A percentile compares a stretch with the other conserved stretches of the same genome.
Evolutionary conservation across 805 yeast species (phyloP).

Genomic region (Hanseniaspora taiwanica): DNA sequence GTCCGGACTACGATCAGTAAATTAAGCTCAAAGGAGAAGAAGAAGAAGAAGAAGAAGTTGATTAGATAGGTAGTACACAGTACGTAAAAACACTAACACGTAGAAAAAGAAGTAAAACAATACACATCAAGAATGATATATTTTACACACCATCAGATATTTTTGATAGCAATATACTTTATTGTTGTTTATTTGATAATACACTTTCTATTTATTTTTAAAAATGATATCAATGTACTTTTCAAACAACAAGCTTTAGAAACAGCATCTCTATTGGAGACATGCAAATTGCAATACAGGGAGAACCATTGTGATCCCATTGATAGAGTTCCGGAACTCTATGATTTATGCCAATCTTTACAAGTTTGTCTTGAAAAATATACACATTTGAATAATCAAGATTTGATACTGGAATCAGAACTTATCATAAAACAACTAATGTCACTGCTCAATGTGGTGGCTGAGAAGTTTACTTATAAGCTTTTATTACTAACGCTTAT

Average conservation of each 20-base stretch:
- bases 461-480: not conserved
- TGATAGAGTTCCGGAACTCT: conserved; percentile 61
- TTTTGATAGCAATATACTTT: conserved; percentile 7
- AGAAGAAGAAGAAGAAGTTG: too few relatives aligned
- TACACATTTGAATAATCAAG: conserved; percentile 25
- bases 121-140: not conserved
- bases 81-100: too few relatives aligned
- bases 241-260: conserved; percentile 50
- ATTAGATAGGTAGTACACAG: too few relatives aligned
- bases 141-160: not conserved
- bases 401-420: not conserved
- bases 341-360: conserved; percentile 58
- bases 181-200: conserved; percentile 38
- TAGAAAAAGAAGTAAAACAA: too few relatives aligned
- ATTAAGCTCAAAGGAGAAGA: too few relatives aligned
- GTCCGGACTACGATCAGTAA: too few relatives aligned
- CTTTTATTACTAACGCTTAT: not conserved
- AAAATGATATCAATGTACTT: conserved; percentile 58
- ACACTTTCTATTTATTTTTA: conserved; percentile 41
- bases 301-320: conserved; percentile 60
- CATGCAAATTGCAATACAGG: conserved; percentile 55
- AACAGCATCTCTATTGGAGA: conserved; percentile 47
- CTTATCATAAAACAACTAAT: not conserved
- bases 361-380: conserved; percentile 54
- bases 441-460: not conserved